Evolutionary conservation across 139 green algal genomes (phyloP).

Genomic region (Penium margaritaceum): DNA sequence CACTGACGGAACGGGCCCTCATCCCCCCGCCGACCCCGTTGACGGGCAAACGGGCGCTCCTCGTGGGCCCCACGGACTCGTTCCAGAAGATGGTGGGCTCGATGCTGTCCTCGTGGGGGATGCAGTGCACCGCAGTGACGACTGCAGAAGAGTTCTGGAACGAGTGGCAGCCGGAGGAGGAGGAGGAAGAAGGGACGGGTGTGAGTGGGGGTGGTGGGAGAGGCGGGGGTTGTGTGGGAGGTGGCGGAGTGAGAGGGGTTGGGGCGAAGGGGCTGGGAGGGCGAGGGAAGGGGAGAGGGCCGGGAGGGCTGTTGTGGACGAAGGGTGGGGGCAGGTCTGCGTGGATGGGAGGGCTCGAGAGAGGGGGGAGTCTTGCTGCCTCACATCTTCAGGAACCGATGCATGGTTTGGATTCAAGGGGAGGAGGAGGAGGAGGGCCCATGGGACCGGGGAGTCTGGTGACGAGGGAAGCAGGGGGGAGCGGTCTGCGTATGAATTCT

Average conservation of each 20-base stretch:
- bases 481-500: too few relatives aligned
- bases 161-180: conserved; percentile 1
- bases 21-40: conserved; percentile 4
- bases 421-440: not conserved
- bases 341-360: too few relatives aligned
- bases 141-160: conserved; percentile 21
- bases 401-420: not conserved
- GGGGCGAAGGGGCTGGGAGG: not conserved
- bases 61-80: conserved; percentile 8
- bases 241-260: not conserved
- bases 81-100: conserved; percentile 36
- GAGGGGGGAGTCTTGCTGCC: too few relatives aligned
- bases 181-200: not conserved
- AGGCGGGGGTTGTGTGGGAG: not conserved
- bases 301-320: not conserved
- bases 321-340: too few relatives aligned
- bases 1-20: not conserved
- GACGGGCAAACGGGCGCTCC: conserved; percentile 9
- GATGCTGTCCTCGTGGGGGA: conserved; percentile 21
- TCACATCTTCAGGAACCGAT: too few relatives aligned
- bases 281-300: not conserved
- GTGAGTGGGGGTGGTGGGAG: not conserved
- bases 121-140: conserved; percentile 1
- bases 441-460: not conserved
- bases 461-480: not conserved